A percentile compares a stretch with the other conserved stretches of the same genome.
Conservation (phyloP, 176 grass and related monocot genomes). For the Poa pratensis region DNA sequence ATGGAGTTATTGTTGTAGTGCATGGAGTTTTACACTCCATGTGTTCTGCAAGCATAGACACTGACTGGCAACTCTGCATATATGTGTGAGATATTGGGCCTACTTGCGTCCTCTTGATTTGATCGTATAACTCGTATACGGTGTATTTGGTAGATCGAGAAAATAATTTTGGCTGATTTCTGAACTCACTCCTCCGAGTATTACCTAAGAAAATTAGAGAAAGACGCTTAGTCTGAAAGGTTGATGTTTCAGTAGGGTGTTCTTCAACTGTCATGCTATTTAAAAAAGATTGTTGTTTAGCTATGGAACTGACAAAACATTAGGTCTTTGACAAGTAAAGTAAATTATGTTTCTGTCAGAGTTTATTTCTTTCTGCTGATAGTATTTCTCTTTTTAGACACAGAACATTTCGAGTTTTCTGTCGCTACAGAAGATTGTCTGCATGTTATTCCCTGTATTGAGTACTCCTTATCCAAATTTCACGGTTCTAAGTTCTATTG, state of each 20-base stretch:
- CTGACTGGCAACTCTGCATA: background rate
- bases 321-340: slow-evolving; percentile 10
- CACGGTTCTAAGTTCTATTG: background rate
- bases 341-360: background rate
- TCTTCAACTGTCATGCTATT: slow-evolving; percentile 6
- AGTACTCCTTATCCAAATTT: slow-evolving; percentile 27
- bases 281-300: background rate
- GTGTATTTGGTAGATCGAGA: background rate
- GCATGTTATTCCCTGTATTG: background rate
- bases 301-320: background rate
- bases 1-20: slow-evolving; percentile 12
- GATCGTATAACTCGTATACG: background rate
- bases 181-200: background rate
- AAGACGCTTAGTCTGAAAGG: background rate
- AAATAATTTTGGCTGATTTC: background rate
- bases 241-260: slow-evolving; percentile 31
- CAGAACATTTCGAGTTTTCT: slow-evolving; percentile 12
- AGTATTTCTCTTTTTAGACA: background rate
- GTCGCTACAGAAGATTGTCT: slow-evolving; percentile 3
- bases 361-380: background rate
- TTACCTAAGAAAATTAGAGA: slow-evolving; percentile 10
- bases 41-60: slow-evolving; percentile 26
- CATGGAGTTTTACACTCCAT: slow-evolving; percentile 8
- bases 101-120: slow-evolving; percentile 3
- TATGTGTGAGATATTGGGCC: background rate